phyloP scores from a whole-genome alignment of 192 early-diverging fungal species.

The Coemansia sp. region DNA sequence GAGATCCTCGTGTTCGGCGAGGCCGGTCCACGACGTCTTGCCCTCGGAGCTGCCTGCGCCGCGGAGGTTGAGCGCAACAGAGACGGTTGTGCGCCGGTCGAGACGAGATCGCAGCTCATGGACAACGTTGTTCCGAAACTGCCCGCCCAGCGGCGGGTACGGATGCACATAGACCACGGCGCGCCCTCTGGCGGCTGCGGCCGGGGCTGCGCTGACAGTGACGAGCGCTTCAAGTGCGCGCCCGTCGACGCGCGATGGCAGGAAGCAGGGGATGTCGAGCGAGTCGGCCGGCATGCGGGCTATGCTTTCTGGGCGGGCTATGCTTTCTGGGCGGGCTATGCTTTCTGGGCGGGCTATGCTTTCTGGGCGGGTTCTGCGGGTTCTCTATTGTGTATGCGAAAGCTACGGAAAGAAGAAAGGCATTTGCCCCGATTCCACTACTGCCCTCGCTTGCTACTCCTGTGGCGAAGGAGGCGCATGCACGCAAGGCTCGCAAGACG shows the following conservation, averaged over 20 bases:
- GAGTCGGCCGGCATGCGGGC: slow-evolving; percentile 34
- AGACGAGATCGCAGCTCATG: slow-evolving; percentile 29
- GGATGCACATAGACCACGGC: slow-evolving; percentile 49
- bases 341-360: neutral
- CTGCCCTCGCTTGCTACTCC: neutral
- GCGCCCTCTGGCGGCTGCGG: slow-evolving; percentile 1
- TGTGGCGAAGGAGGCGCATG: slow-evolving; percentile 5
- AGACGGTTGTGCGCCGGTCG: slow-evolving; percentile 25
- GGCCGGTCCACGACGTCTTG: slow-evolving; percentile 55
- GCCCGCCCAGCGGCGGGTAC: slow-evolving; percentile 54
- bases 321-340: neutral
- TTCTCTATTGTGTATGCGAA: neutral
- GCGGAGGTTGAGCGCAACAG: slow-evolving; percentile 50
- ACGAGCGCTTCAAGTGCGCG: slow-evolving; percentile 46
- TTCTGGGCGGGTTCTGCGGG: neutral
- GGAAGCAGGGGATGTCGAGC: slow-evolving; percentile 44
- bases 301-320: neutral
- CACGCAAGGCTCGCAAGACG: neutral
- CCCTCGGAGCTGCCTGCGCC: slow-evolving; percentile 55
- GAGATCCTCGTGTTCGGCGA: slow-evolving; percentile 50
- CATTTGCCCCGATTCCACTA: too few relatives aligned
- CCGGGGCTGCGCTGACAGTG: slow-evolving; percentile 10
- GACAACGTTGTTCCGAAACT: slow-evolving; percentile 52
- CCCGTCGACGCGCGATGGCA: slow-evolving; percentile 53
- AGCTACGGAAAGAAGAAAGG: neutral